Evolutionary conservation across 1,139 yeast species (phyloP).

Genomic region (Zygosaccharomyces pseudobailii): DNA sequence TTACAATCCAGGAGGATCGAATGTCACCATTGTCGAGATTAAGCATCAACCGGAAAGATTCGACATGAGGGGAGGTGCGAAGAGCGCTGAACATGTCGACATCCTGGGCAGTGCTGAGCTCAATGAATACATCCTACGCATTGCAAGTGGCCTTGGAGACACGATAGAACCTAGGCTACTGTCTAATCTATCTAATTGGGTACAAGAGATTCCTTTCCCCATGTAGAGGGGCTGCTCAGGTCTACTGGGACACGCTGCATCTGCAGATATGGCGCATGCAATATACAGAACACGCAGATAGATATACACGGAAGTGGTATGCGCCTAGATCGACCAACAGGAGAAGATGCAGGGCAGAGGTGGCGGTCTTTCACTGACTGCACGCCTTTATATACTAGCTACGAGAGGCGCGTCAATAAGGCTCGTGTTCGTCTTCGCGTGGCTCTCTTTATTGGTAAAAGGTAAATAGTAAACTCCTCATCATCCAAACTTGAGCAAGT

Average conservation of each 20-base stretch:
- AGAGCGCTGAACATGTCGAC: slow-evolving; percentile 97
- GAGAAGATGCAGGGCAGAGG: too few relatives aligned
- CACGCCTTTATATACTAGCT: background rate
- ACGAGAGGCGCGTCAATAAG: slow-evolving; percentile 3
- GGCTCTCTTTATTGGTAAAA: slow-evolving; percentile 5
- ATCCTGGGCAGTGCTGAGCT: slow-evolving; percentile 89
- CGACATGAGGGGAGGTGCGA: slow-evolving; percentile 95
- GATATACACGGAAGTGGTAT: background rate
- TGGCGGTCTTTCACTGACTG: background rate
- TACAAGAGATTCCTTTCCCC: slow-evolving; percentile 35
- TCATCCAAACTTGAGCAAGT: background rate
- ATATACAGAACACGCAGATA: background rate
- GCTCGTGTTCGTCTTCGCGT: slow-evolving; percentile 5
- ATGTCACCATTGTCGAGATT: slow-evolving; percentile 82
- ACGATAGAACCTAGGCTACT: slow-evolving; percentile 54
- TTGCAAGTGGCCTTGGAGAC: slow-evolving; percentile 77
- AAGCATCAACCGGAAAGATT: slow-evolving; percentile 88
- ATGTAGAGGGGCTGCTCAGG: slow-evolving; percentile 16
- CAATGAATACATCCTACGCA: slow-evolving; percentile 75
- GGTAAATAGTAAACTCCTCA: slow-evolving; percentile 3
- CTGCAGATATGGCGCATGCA: background rate
- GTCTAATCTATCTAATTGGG: slow-evolving; percentile 56
- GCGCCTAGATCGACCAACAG: background rate
- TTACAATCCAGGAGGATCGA: slow-evolving; percentile 73
- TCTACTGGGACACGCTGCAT: too few relatives aligned